Evolutionary conservation across 1,284 basidiomycete species (phyloP).

Genomic region (Pseudozyma thailandica): DNA sequence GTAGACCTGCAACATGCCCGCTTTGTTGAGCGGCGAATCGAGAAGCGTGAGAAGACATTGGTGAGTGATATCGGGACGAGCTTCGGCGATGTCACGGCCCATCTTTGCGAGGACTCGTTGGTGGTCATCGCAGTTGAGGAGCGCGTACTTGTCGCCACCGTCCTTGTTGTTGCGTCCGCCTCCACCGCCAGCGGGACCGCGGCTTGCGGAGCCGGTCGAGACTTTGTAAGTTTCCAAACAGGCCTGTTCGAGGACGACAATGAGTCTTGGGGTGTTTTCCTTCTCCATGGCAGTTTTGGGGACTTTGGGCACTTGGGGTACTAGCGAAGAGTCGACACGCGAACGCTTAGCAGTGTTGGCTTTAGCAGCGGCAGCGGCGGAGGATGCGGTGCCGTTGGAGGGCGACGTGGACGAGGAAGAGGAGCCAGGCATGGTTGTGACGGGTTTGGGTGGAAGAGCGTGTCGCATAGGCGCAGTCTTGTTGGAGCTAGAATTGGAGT

Average conservation of each 20-base stretch:
- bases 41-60: slow-evolving; percentile 97
- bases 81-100: slow-evolving; percentile 96
- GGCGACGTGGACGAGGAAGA: slow-evolving; percentile 10
- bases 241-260: slow-evolving; percentile 90
- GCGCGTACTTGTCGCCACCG: slow-evolving; percentile 83
- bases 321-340: slow-evolving; percentile 59
- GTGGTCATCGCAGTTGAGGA: slow-evolving; percentile 98
- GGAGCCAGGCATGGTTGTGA: slow-evolving; percentile 27
- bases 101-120: slow-evolving; percentile 98
- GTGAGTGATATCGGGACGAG: slow-evolving; percentile 97
- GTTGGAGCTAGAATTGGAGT: slow-evolving; percentile 18
- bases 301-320: slow-evolving; percentile 64
- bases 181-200: slow-evolving; percentile 68
- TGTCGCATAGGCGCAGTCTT: slow-evolving; percentile 40
- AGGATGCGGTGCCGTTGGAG: slow-evolving; percentile 4
- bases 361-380: slow-evolving; percentile 29
- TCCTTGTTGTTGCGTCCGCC: slow-evolving; percentile 49
- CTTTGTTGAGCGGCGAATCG: slow-evolving; percentile 98
- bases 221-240: slow-evolving; percentile 96
- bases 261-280: slow-evolving; percentile 71
- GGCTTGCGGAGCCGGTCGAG: slow-evolving; percentile 71
- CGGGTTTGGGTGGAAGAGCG: slow-evolving; percentile 57
- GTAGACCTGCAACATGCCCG: slow-evolving; percentile 94
- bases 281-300: slow-evolving; percentile 63
- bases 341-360: slow-evolving; percentile 55